Evolutionary conservation across 192 early-diverging fungal genomes (phyloP), one percentile per base, ranked within the genome.

Genomic region (Dissophora ornata): DNA sequence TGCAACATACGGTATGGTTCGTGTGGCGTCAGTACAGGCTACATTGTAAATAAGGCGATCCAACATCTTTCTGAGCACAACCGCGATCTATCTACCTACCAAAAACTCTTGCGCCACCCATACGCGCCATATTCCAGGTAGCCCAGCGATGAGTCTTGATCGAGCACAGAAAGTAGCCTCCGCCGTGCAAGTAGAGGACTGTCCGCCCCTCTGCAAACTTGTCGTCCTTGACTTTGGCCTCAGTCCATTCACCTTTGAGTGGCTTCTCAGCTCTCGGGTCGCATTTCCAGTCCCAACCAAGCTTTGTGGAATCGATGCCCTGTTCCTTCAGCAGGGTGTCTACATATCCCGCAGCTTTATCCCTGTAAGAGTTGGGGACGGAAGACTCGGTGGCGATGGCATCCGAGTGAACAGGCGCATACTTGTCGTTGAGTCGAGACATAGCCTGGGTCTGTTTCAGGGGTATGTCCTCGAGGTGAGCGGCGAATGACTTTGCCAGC

Each of bases 151-250:
- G 82, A 0, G 75, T 62, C 6, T 64, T 61, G 21, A 82, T 45
- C 1, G 73, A 74, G 42, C 88, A 84, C 3, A 81, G n/a, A 28
- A 86, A 83, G 64, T 90, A 93, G 8, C 86, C 91, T 12, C 93
- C 93, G 26, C 95, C 95, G 62, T 95, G 95, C 38, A 91, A 57
- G 48, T 91, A 93, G 41, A 94, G 67, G 7, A 94, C 71, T 7
- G 90, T 85, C n/a, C 83, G 68, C 46, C 90, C 87, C 47, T 71
- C 63, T 10, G 40, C 16, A 24, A 59, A 60, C 11, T 53, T 53
- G 1, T 70, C 64, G 11, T 81, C 69, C 60, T 82, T 69, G 45
- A 45, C 63, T 15, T 77, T 75, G 7, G 62, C 32, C 38, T 84
- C 83, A 24, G 71, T 68, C 82, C 83, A 85, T 40, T 84, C 85